Evolutionary conservation across 2,329 filamentous ascomycete genomes (phyloP), one percentile per base, ranked within the genome.

Genomic region (Bertia moriformis): DNA sequence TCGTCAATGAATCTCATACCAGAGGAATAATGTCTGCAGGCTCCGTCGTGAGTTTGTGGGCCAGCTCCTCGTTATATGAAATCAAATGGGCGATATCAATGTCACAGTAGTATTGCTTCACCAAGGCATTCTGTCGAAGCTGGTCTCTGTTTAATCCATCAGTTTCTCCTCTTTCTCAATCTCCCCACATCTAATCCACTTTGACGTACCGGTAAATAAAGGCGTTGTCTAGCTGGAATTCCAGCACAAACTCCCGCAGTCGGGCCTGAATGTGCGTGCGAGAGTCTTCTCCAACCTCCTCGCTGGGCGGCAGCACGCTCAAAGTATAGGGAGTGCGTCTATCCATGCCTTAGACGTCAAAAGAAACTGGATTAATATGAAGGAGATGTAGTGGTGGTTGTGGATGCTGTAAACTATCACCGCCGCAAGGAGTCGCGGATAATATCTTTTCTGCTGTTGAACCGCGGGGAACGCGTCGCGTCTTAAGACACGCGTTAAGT

Each of bases 91-190:
- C 85, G 49, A 98, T 85, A 57, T 98, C 88, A 55, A 98, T 75
- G 57, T 98, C 89, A 65, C 91, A 95, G 59, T 81, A 95, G 63
- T 87, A 96, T 51, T 88, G 87, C 57, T 94, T 91, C 32, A 94
- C 69, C 1, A 96, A 72, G 4, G 91, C 87, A 63, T 98, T 98
- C 55, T 96, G 87, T 51, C 85, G 78, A 42, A 98, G 74, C 61
- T 96, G 91, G 52, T 96, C 89, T 72, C 91, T 93, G 49, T 3
- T 37, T 43, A 66, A 56, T 27, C 17, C 12, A n/a, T 7, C n/a
- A 14, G 19, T 52, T 17, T 51, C 46, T 38, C 39, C 3, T 13
- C 38, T 24, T 4, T 22, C n/a, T 14, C 13, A 18, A 19, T 7
- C 2, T 19, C 40, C 38, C 20, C 3, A 18, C 38, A n/a, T 17